Conservation (phyloP, 768 basidiomycete species). For the Nevesoporus exiguus region DNA sequence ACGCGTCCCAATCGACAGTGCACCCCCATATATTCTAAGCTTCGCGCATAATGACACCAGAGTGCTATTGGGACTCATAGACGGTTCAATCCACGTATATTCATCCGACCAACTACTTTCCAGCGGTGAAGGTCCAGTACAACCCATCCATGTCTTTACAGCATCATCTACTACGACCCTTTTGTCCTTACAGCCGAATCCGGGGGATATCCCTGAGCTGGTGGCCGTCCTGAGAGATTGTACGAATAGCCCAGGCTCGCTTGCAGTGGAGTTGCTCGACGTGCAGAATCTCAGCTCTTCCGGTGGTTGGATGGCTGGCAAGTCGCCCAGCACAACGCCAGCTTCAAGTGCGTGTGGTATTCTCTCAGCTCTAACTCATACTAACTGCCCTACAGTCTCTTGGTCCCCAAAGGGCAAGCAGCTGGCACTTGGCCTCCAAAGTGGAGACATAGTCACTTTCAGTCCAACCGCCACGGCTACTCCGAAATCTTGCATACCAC, state of each 20-base stretch:
- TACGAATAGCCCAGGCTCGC: conserved; percentile 31
- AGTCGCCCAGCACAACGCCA: conserved; percentile 48
- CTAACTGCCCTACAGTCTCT: conserved; percentile 48
- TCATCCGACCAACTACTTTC: conserved; percentile 53
- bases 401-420: conserved; percentile 91
- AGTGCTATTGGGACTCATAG: conserved; percentile 54
- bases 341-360: conserved; percentile 50
- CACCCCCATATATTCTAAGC: conserved; percentile 49
- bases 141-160: conserved; percentile 48
- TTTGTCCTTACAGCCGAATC: conserved; percentile 61
- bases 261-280: conserved; percentile 59
- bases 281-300: conserved; percentile 43
- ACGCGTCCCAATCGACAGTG: conserved; percentile 41
- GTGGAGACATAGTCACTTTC: conserved; percentile 70
- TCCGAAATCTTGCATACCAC: conserved; percentile 54
- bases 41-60: conserved; percentile 61
- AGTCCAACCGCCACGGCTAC: conserved; percentile 50
- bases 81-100: conserved; percentile 59
- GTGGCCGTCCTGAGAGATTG: conserved; percentile 56
- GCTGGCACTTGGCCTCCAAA: conserved; percentile 67
- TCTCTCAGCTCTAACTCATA: neutral
- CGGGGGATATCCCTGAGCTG: conserved; percentile 53
- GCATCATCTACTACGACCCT: conserved; percentile 42
- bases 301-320: conserved; percentile 54
- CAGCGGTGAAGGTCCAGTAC: conserved; percentile 38